Evolutionary conservation across 495 filamentous ascomycete genomes (phyloP).

Genomic region (Tuber magnatum): DNA sequence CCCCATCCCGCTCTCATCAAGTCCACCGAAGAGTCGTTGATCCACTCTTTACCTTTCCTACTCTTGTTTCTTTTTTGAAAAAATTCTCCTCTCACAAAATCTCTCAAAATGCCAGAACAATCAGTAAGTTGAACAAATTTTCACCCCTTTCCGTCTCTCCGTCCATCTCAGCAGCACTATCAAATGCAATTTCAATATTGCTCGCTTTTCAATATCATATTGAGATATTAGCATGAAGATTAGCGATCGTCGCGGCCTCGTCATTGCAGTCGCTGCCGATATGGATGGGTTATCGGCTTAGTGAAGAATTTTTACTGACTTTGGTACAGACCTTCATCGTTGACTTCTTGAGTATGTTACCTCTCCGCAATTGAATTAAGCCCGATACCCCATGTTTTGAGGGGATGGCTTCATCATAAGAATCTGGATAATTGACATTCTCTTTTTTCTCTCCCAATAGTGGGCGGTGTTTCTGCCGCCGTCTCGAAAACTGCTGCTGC

Average conservation of each 20-base stretch:
- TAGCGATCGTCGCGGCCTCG: not conserved
- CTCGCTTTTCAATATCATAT: slow-evolving; percentile 17
- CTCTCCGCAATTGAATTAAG: slow-evolving; percentile 10
- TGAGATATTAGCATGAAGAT: not conserved
- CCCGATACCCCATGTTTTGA: slow-evolving; percentile 5
- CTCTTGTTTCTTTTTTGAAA: slow-evolving; percentile 28
- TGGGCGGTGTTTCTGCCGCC: slow-evolving; percentile 99
- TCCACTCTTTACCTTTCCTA: slow-evolving; percentile 35
- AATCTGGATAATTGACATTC: slow-evolving; percentile 22
- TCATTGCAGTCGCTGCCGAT: slow-evolving; percentile 20
- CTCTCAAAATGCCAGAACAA: slow-evolving; percentile 35
- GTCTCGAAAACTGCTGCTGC: slow-evolving; percentile 99
- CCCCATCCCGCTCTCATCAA: slow-evolving; percentile 21
- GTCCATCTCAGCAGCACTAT: slow-evolving; percentile 16
- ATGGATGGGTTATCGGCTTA: slow-evolving; percentile 18
- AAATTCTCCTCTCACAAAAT: slow-evolving; percentile 32
- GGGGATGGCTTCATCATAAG: slow-evolving; percentile 14
- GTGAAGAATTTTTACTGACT: slow-evolving; percentile 28
- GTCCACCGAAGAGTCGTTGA: slow-evolving; percentile 38
- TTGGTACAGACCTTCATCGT: slow-evolving; percentile 56
- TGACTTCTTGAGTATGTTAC: slow-evolving; percentile 93
- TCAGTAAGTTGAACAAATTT: slow-evolving; percentile 35
- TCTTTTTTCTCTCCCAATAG: slow-evolving; percentile 24
- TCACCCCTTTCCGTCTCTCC: slow-evolving; percentile 10
- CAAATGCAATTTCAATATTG: slow-evolving; percentile 12